Conservation (phyloP, 805 yeast genomes). For the Lipomyces kockii region DNA sequence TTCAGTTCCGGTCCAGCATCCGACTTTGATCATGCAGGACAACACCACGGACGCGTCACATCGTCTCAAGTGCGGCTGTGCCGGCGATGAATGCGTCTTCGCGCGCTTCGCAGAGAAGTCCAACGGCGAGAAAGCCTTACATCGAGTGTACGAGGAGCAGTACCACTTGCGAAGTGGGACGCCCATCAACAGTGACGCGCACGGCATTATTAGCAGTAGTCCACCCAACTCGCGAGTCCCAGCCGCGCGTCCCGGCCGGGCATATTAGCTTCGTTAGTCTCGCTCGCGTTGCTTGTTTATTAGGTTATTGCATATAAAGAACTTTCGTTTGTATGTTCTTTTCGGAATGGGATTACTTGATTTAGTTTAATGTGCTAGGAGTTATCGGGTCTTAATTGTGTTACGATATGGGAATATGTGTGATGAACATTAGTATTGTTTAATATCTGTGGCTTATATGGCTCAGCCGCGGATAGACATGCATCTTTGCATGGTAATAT, state of each 20-base stretch:
- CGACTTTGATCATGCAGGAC: conserved; percentile 63
- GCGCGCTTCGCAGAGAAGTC: conserved; percentile 41
- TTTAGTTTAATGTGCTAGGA: not conserved
- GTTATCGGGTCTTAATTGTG: not conserved
- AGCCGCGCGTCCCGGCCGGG: not conserved
- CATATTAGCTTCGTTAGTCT: not conserved
- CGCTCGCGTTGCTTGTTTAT: not conserved
- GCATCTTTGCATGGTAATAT: no score
- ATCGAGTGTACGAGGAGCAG: conserved; percentile 34
- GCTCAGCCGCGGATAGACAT: no score
- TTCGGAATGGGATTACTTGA: not conserved
- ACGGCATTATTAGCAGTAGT: not conserved
- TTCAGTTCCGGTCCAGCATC: conserved; percentile 57
- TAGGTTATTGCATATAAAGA: not conserved
- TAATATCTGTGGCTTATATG: no score
- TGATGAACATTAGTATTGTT: no score
- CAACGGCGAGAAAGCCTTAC: conserved; percentile 20
- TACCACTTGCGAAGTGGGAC: conserved; percentile 26
- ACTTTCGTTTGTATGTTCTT: not conserved
- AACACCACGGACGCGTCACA: conserved; percentile 56
- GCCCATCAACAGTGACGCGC: conserved; percentile 1
- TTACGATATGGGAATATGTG: no score
- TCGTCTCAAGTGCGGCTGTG: conserved; percentile 51
- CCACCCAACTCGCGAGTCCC: not conserved
- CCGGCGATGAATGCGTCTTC: conserved; percentile 49